Base-by-base conservation (phyloP, 306 rosid genomes). In the Casuarina equisetifolia region DNA sequence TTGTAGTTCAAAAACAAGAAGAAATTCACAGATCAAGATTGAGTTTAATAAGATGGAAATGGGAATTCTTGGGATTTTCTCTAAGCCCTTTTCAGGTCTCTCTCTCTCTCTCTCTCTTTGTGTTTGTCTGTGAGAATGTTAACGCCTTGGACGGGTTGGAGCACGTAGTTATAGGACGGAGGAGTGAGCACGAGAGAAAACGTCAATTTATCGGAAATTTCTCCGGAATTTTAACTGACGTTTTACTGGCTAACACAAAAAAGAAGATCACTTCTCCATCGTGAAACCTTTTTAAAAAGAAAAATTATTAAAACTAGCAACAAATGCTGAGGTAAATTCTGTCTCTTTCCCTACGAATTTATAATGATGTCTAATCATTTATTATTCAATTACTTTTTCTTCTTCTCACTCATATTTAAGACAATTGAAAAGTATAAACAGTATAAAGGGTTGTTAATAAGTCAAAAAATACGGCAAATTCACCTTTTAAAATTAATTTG, bases 131-230 rank as follows among this genome's bases (percentile, higher is more conserved):
- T 25, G 44, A 43, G 4, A 6, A 6, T 3, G 55, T 12, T 46
- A 39, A 58, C 69, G 20, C 20, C 2, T 15, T 49, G 40, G 6
- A 11, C 32, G 19, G 36, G 12, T 3, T 9, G 0, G 53, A 4
- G 9, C 36, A 66, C 75, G 76, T 7, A 77, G 49, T 20, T 7
- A 43, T 19, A 38, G 63, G 45, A n/a, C n/a, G 61, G 36, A 25
- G 39, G 13, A 32, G 9, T 3, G 49, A 64, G 20, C 49, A 73
- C 42, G 12, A 5, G 20, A 4, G 78, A 74, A 74, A 38, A 68
- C 16, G 74, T 71, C 81, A 80, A 75, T 19, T n/a, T 55, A 49
- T 69, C 73, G 77, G 39, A 5, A 58, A 9, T 76, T 68, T 57
- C 69, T 80, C 80, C 3, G 35, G 38, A 46, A 2, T 11, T 70